Base-by-base conservation (phyloP, 768 basidiomycete species). In the Naganishia vaughanmartiniae region DNA sequence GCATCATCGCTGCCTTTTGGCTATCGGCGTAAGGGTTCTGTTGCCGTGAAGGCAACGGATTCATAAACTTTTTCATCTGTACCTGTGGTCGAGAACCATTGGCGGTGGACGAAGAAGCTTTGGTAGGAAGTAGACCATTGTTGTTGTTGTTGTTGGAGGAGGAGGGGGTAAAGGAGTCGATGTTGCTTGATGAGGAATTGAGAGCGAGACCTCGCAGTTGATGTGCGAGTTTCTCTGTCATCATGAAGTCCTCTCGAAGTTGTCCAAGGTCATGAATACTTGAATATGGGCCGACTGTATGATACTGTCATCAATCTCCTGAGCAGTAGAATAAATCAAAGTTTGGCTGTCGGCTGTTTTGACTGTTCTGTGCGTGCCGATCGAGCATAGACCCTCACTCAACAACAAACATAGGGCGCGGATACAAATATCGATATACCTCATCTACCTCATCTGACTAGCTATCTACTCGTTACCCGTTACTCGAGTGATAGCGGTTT, bases 1-100 rank as follows among this genome's bases (percentile, higher is more conserved):
- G 78, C 48, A 81, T 58, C 57, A 81, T 71, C 10, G 80, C 78
- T 34, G 73, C 77, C 65, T 63, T 63, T 45, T 45, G 39, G 26
- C 39, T 63, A 21, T 63, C 60, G n/a, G 39, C 60, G 30, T 63
- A 63, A 11, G 39, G 60, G 26, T 63, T 63, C 60, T 63, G 60
- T n/a, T 63, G 60, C 60, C 60, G 36, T n/a, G 39, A 42, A 15
- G 60, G 60, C 46, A 63, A 19, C 42, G 60, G 60, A 19, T 63
- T 63, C 60, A 63, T 63, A 30, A 63, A 63, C 60, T 63, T 63
- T 15, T 63, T 63, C 60, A 63, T 63, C 39, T 63, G 60, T 14
- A 46, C 60, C 7, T 36, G 60, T 4, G 60, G 60, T 28, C 60
- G 60, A 14, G 60, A 63, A 14, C 60, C 39, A 19, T 36, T 58